Conservation (phyloP, 345 rosid species). For the Citrus maxima region DNA sequence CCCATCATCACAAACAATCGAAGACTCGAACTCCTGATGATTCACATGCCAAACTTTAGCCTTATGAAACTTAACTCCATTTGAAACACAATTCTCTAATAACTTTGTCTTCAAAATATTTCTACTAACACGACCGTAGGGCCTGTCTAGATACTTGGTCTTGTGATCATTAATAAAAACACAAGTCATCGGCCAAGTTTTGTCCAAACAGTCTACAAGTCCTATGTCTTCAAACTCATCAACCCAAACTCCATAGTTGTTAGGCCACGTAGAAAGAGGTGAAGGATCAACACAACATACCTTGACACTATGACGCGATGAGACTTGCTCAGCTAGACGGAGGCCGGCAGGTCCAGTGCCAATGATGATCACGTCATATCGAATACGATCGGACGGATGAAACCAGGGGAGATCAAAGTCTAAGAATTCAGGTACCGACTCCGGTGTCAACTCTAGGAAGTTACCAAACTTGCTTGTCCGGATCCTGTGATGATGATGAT, state of each 20-base stretch:
- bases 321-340: slow-evolving; percentile 60
- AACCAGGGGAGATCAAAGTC: slow-evolving; percentile 42
- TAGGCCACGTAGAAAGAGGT: slow-evolving; percentile 60
- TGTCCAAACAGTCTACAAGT: slow-evolving; percentile 52
- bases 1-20: slow-evolving; percentile 51
- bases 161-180: slow-evolving; percentile 41
- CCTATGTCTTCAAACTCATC: slow-evolving; percentile 63
- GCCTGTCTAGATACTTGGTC: slow-evolving; percentile 51
- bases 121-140: slow-evolving; percentile 58
- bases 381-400: slow-evolving; percentile 26
- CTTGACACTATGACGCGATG: slow-evolving; percentile 45
- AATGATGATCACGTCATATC: slow-evolving; percentile 52
- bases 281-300: slow-evolving; percentile 72
- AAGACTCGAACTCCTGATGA: slow-evolving; percentile 51
- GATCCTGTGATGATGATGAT: slow-evolving; percentile 2
- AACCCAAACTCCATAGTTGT: slow-evolving; percentile 73
- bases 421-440: slow-evolving; percentile 29
- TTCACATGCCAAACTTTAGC: slow-evolving; percentile 62
- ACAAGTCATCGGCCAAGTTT: slow-evolving; percentile 53
- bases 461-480: slow-evolving; percentile 34
- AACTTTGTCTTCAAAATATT: slow-evolving; percentile 39
- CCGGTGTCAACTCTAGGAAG: slow-evolving; percentile 52
- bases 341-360: slow-evolving; percentile 75
- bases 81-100: slow-evolving; percentile 42
- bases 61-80: slow-evolving; percentile 50